Percentiles rank a stretch among this genome's conserved stretches.
phyloP scores from a whole-genome alignment of 2,329 filamentous ascomycete genomes.

The Helotiales sp. region DNA sequence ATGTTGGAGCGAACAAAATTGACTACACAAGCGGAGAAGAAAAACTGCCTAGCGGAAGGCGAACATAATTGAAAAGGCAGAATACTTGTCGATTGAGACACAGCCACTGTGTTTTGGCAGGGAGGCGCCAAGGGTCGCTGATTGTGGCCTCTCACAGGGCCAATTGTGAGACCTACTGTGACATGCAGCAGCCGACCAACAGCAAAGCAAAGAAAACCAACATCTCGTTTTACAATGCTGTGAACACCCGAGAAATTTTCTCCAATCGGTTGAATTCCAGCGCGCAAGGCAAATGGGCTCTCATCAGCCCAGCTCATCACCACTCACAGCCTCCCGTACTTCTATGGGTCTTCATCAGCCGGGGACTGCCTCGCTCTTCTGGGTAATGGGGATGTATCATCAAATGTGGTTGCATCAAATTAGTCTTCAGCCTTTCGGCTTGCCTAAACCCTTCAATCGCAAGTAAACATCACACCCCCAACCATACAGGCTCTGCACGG shows the following conservation, averaged over 20 bases:
- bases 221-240: background rate
- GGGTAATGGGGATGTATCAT: background rate
- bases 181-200: background rate
- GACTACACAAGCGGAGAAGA: background rate
- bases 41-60: background rate
- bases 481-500: conserved; percentile 91
- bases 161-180: background rate
- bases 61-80: background rate
- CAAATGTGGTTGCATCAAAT: no score
- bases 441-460: conserved; percentile 43
- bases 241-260: background rate
- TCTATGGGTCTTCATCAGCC: background rate
- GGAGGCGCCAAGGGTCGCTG: background rate
- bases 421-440: conserved; percentile 16
- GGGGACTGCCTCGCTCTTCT: background rate
- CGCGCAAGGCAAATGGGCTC: no score
- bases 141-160: background rate
- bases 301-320: no score
- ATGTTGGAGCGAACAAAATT: background rate
- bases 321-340: no score
- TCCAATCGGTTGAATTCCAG: no score
- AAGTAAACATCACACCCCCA: conserved; percentile 77
- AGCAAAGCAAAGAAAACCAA: background rate
- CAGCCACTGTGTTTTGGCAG: background rate
- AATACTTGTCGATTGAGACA: background rate